Base-by-base conservation (phyloP, 371 early-diverging fungal species). In the Syncephalis plumigaleata region DNA sequence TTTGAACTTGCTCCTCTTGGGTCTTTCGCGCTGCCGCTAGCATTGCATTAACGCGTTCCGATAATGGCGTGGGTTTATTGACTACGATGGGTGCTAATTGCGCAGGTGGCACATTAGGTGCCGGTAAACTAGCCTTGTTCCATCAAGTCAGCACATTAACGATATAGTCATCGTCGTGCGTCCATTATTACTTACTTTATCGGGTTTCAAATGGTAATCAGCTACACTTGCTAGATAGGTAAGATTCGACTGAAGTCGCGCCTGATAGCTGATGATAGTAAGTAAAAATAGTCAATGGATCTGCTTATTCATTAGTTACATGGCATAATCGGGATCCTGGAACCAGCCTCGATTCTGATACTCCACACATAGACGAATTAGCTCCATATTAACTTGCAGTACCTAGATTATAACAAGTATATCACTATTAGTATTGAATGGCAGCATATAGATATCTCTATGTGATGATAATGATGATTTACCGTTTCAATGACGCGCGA, bases 191-290 rank as follows among this genome's bases (percentile, higher is more conserved):
- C 45, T 58, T 60, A 70, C 73, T 39, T 68, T 62, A 40, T 65
- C 65, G 13, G 67, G 63, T 42, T 70, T 65, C 5, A 63, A 58
- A 16, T 65, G 63, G 44, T 66, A 57, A 56, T 72, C 73, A 31
- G 73, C 73, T 58, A 72, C 68, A 3, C 67, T 64, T 11, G 73
- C 70, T 13, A 72, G 54, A 50, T 70, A 72, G 11, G 67, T 64
- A 22, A 72, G 52, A 47, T 72, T 72, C 1, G 65, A 64, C 48
- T 70, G 73, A 22, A 72, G 53, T 40, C 67, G 59, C 23, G 61
- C 42, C 58, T 70, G 68, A 51, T 72, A 72, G 49, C 69, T 72
- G 37, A 9, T 17, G 1, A 20, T 27, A 21, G 16, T 23, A 31
- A 42, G 40, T 39, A 1, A 23, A 31, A 21, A 42, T 45, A 22